Base-by-base conservation (phyloP, 1,284 basidiomycete genomes). In the Sanghuangporus sanghuang region DNA sequence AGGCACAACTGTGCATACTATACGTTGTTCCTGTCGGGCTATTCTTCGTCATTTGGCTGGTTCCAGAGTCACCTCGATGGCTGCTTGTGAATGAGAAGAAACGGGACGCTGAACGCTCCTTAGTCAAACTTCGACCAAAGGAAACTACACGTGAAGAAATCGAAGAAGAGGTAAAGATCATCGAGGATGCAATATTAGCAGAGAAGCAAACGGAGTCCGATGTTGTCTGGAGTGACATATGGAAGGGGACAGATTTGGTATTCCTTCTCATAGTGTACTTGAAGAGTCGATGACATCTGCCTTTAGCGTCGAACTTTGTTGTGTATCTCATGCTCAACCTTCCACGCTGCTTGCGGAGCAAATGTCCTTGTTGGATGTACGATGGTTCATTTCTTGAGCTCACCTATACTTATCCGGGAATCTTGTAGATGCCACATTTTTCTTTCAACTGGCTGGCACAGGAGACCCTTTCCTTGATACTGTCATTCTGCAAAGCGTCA, bases 61-160 rank as follows among this genome's bases (percentile, higher is more conserved):
- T 68, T 8, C 67, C 67, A 12, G 67, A 67, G 56, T 66, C 67
- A 11, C 67, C 67, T 12, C 67, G 67, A 27, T 68, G 67, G 67
- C 61, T 67, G 7, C 61, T 55, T 9, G 59, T 63, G 35, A 64
- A 64, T 18, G 67, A 60, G 18, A 56, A 57, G 36, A 39, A 57
- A 32, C 57, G 50, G 54, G 61, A 67, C 16, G 67, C 66, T 16
- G 53, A 55, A 23, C 46, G 61, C 12, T 46, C 64, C 21, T 32
- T 67, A 35, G 52, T 57, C 48, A 36, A 61, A 53, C 53, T 68
- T 4, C 58, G 67, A 21, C 66, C 66, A 2, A 65, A 38, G 11
- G 60, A 44, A 12, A 64, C 61, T 8, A 42, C 58, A 27, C 49
- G 35, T 21, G 60, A 67, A 49, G 57, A 58, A 18, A 55, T 68